Percentiles rank a stretch among this genome's conserved stretches.
phyloP scores from a whole-genome alignment of 2,329 filamentous ascomycete genomes.

The Aspergillus pseudotamarii region DNA sequence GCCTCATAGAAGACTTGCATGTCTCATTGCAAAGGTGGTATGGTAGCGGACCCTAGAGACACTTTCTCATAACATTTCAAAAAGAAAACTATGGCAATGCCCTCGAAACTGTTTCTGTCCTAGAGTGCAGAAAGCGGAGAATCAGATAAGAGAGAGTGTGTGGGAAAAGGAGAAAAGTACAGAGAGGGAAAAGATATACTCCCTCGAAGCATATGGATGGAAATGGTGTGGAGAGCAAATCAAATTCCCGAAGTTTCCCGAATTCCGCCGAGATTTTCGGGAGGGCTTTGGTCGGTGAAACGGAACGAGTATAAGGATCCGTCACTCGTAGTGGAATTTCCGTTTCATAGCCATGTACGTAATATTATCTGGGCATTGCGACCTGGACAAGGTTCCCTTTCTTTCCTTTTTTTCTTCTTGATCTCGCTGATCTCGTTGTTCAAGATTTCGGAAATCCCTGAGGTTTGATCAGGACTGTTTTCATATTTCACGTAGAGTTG shows the following conservation, averaged over 20 bases:
- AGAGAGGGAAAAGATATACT: slow-evolving; percentile 13
- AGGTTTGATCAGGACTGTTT: not conserved
- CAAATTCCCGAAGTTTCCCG: slow-evolving; percentile 26
- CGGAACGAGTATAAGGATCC: slow-evolving; percentile 7
- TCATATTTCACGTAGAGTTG: not conserved
- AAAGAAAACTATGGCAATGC: not conserved
- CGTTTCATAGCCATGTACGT: not conserved
- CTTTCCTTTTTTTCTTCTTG: not conserved
- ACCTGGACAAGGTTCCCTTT: not conserved
- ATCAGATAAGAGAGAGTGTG: slow-evolving; percentile 7
- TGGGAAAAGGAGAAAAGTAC: slow-evolving; percentile 2
- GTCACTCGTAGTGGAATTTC: not conserved
- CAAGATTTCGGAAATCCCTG: not conserved
- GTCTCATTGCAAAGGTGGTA: too few species aligned
- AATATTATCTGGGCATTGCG: not conserved
- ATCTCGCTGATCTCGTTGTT: not conserved
- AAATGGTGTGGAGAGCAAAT: slow-evolving; percentile 15
- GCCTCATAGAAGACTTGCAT: not conserved
- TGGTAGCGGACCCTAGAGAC: too few species aligned
- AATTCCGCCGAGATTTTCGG: slow-evolving; percentile 23
- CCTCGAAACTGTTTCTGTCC: not conserved
- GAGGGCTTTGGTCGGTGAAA: slow-evolving; percentile 11
- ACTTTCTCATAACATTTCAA: not conserved
- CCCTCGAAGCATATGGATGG: not conserved
- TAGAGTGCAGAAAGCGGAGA: not conserved